Base-by-base conservation (phyloP, 208 protist species). In the Wallacemonas sp. region DNA sequence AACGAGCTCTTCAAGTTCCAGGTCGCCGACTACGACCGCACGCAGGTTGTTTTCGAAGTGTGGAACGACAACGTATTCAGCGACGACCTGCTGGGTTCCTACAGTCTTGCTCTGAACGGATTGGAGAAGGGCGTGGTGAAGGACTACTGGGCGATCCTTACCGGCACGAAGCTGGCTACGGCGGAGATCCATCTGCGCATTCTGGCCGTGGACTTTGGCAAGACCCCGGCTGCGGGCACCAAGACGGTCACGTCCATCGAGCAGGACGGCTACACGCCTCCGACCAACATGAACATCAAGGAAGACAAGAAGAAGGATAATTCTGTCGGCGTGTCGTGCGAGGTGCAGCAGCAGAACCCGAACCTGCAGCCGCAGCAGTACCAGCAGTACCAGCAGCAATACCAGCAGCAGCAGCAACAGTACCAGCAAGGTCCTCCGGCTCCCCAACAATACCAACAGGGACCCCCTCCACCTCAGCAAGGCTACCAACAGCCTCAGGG, bases 1-100 rank as follows among this genome's bases (percentile, higher is more conserved):
- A 86, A 91, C 45, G 76, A 84, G 41, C 62, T 76, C 38, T 91
- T 87, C 69, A 83, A 78, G 65, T 91, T 89, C 55, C 72, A 86
- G 38, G 63, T 91, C 31, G 71, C 78, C 9, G 82, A 86, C 75
- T 75, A 79, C 47, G 68, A 79, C 61, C 63, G 59, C 36, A 71
- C 76, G 24, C 70, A 84, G 44, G 58, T 91, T 14, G 38, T 73
- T 24, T 69, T 91, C 21, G 80, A 87, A 70, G 19, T 91, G 46
- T 85, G 81, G 80, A 83, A 91, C 46, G 68, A 84, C 54, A 82
- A 83, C 69, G 38, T 82, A 15, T 27, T 82, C 14, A 66, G 55
- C 9, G 85, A 91, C 36, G 72, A 81, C 14, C 64, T 81, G 8
- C 61, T 91, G 46, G 85, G 85, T 19, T 68, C 47, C 55, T 88